These are phyloP conservation scores for Chrysoporthe puriensis DNA, from an alignment of 2,329 filamentous ascomycete genomes.

Conservation along the genomic window DNA sequence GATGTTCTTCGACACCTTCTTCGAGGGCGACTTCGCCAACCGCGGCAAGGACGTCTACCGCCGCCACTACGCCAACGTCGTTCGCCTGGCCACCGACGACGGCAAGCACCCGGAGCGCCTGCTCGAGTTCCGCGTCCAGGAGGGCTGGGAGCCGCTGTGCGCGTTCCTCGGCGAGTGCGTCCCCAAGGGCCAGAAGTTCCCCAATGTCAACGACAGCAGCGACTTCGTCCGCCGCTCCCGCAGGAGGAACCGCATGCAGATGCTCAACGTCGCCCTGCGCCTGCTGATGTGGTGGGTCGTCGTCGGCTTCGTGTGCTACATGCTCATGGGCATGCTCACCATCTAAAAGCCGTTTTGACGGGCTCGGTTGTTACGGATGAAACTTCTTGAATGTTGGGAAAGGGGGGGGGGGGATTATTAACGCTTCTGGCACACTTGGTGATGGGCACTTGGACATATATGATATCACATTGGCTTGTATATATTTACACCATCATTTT, in stretches of 20 bases:
- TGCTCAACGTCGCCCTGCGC: conserved; percentile 32
- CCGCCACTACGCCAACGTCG: conserved; percentile 31
- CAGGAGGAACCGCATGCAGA: conserved; percentile 33
- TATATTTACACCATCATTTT: conserved; percentile 1
- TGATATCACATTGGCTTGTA: conserved; percentile 8
- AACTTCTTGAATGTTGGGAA: not conserved
- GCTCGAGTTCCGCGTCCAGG: conserved; percentile 30
- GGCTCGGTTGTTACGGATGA: not conserved
- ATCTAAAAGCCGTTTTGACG: not conserved
- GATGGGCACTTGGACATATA: not conserved
- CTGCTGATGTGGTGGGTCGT: conserved; percentile 31
- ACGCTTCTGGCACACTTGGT: conserved; percentile 1
- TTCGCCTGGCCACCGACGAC: conserved; percentile 41
- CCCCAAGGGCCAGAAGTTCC: conserved; percentile 31
- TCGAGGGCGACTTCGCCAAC: conserved; percentile 68
- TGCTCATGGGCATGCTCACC: conserved; percentile 28
- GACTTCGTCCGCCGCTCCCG: conserved; percentile 32
- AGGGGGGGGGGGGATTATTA: not conserved
- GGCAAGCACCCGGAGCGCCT: conserved; percentile 40
- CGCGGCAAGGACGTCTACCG: conserved; percentile 66
- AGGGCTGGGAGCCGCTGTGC: conserved; percentile 31
- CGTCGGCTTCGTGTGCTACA: conserved; percentile 29
- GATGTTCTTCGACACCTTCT: conserved; percentile 71
- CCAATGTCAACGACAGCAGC: conserved; percentile 30
- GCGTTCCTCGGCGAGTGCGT: conserved; percentile 28